These are phyloP conservation scores for Fusarium sp. DNA, from an alignment of 2,329 filamentous ascomycete species.

Conservation along the genomic window DNA sequence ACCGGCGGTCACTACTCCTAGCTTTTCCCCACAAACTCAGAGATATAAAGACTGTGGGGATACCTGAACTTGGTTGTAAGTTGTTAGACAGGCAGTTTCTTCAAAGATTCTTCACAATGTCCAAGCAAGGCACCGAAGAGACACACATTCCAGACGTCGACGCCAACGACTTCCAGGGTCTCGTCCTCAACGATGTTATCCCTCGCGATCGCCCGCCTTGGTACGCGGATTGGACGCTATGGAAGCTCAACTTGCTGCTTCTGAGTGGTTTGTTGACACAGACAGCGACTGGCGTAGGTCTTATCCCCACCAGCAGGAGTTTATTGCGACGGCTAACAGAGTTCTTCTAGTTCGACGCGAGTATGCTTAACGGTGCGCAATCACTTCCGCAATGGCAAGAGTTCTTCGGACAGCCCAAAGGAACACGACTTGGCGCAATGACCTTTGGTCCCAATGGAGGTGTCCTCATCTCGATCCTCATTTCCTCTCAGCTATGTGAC, in stretches of 20 bases:
- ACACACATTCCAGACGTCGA: conserved; percentile 26
- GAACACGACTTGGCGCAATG: conserved; percentile 50
- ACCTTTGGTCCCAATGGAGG: conserved; percentile 45
- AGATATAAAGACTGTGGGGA: conserved; percentile 31
- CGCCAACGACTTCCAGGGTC: conserved; percentile 40
- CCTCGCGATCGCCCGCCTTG: conserved; percentile 41
- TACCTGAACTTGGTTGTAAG: background rate
- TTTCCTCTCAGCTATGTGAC: conserved; percentile 49
- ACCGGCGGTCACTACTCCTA: conserved; percentile 6
- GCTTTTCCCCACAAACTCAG: conserved; percentile 11
- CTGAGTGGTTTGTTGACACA: conserved; percentile 51
- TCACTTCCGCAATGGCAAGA: conserved; percentile 50
- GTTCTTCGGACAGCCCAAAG: conserved; percentile 48
- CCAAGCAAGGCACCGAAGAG: conserved; percentile 26
- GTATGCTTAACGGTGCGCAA: conserved; percentile 53
- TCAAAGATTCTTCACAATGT: conserved; percentile 5
- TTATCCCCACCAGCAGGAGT: accelerated
- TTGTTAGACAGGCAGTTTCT: background rate
- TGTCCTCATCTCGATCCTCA: conserved; percentile 43
- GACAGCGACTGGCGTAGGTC: conserved; percentile 49
- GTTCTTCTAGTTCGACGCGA: conserved; percentile 38
- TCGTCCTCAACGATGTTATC: conserved; percentile 44
- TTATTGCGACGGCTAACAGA: background rate
- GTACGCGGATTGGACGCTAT: conserved; percentile 41
- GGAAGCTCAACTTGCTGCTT: conserved; percentile 51